Conservation (phyloP, 1,284 basidiomycete species). For the Trichosporon inkin region DNA sequence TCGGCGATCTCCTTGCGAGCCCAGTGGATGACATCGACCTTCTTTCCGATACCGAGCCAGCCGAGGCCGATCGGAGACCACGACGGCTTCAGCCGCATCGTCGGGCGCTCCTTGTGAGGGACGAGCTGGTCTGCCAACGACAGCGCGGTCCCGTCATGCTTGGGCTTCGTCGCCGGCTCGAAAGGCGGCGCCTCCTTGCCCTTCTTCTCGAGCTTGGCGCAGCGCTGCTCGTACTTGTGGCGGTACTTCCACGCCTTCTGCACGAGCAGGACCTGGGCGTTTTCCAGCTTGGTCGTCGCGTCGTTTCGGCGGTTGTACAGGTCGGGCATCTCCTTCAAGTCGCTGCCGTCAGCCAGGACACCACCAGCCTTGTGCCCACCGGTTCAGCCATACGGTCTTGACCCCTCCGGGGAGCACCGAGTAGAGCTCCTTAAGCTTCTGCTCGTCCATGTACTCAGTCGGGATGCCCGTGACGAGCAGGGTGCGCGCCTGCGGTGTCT, state of each 20-base stretch:
- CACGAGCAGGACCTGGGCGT: constrained; percentile 60
- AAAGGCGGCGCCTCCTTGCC: constrained; percentile 36
- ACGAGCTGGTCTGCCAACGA: constrained; percentile 57
- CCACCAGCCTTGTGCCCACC: constrained; percentile 38
- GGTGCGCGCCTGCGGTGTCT: constrained; percentile 66
- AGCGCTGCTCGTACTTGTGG: constrained; percentile 31
- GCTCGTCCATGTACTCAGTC: constrained; percentile 59
- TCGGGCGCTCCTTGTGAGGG: constrained; percentile 67
- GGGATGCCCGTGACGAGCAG: constrained; percentile 73
- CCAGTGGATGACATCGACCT: constrained; percentile 92
- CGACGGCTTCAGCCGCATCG: constrained; percentile 64
- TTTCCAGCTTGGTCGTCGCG: constrained; percentile 62
- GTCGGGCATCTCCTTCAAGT: constrained; percentile 61
- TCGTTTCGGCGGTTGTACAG: constrained; percentile 60
- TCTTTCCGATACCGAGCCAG: constrained; percentile 60
- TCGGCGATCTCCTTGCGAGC: constrained; percentile 52
- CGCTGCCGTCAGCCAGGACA: constrained; percentile 37
- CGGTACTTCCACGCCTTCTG: constrained; percentile 52
- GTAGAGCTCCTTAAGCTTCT: constrained; percentile 61
- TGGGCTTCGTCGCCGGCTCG: constrained; percentile 36
- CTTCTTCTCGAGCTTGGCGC: constrained; percentile 36
- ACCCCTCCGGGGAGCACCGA: constrained; percentile 70
- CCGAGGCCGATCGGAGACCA: constrained; percentile 62
- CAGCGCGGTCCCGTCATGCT: constrained; percentile 13
- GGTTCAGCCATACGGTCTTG: constrained; percentile 70